Evolutionary conservation across 2,329 filamentous ascomycete genomes (phyloP).

Genomic region (Orbilia quercus): DNA sequence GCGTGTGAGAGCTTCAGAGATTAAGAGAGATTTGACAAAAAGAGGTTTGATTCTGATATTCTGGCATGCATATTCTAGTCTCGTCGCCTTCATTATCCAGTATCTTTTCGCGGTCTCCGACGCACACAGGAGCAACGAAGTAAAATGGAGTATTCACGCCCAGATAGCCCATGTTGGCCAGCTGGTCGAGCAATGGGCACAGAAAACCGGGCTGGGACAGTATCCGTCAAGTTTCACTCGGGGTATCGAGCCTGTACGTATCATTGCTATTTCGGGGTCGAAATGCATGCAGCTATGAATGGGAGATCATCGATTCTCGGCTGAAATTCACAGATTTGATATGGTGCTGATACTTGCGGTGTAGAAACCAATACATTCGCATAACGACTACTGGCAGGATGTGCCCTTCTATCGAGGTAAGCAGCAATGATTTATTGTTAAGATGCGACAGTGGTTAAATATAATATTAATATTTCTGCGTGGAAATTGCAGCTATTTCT

Average conservation of each 20-base stretch:
- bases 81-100: constrained; percentile 36
- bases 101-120: constrained; percentile 28
- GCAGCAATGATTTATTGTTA: constrained; percentile 62
- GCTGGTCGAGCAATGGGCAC: constrained; percentile 37
- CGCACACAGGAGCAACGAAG: background rate
- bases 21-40: no score
- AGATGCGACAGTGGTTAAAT: constrained; percentile 64
- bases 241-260: constrained; percentile 62
- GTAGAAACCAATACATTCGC: constrained; percentile 68
- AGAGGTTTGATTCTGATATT: constrained; percentile 6
- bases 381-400: constrained; percentile 76
- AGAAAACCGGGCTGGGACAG: constrained; percentile 60
- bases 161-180: constrained; percentile 33
- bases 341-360: constrained; percentile 15
- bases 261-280: no score
- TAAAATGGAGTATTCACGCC: constrained; percentile 7
- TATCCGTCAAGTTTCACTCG: constrained; percentile 69
- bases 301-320: no score
- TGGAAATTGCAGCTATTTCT: constrained; percentile 64
- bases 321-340: background rate
- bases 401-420: constrained; percentile 74
- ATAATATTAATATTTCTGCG: constrained; percentile 6
- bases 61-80: constrained; percentile 22
- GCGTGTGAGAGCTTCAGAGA: no score
- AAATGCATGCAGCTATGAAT: background rate